These are phyloP conservation scores for Schizothecium vesticola DNA, from an alignment of 495 filamentous ascomycete species.

Conservation along the genomic window DNA sequence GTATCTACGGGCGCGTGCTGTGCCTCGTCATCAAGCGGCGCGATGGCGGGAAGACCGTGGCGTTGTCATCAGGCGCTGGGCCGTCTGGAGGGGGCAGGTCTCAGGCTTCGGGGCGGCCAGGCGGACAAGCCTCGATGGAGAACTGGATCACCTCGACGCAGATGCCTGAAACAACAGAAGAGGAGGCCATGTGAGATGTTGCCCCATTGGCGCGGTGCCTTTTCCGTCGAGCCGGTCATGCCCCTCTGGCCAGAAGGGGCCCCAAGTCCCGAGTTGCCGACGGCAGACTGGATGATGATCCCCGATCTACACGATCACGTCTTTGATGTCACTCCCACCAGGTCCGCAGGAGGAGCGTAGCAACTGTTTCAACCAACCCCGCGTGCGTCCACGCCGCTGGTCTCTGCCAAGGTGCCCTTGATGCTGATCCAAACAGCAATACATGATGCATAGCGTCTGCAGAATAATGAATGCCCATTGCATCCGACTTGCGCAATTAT, in stretches of 20 bases:
- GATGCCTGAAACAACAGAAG: slow-evolving; percentile 39
- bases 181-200: slow-evolving; percentile 14
- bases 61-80: slow-evolving; percentile 23
- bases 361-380: background rate
- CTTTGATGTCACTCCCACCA: background rate
- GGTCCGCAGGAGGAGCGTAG: background rate
- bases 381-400: background rate
- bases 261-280: background rate
- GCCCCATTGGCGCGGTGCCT: background rate
- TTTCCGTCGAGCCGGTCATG: background rate
- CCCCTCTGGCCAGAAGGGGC: too few relatives aligned
- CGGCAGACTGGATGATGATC: background rate
- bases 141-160: slow-evolving; percentile 83
- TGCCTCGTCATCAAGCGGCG: slow-evolving; percentile 77
- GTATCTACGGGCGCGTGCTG: slow-evolving; percentile 85
- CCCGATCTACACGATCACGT: background rate
- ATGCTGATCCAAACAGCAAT: background rate
- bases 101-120: slow-evolving; percentile 27
- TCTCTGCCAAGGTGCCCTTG: background rate
- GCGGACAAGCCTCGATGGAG: slow-evolving; percentile 80
- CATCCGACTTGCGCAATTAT: background rate
- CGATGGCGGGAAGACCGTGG: slow-evolving; percentile 21
- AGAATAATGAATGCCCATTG: background rate
- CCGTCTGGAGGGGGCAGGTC: slow-evolving; percentile 27
- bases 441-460: background rate